A percentile compares a stretch with the other conserved stretches of the same genome.
Evolutionary conservation across 306 rosid genomes (phyloP).

Genomic region (Ormosia semicastrata): DNA sequence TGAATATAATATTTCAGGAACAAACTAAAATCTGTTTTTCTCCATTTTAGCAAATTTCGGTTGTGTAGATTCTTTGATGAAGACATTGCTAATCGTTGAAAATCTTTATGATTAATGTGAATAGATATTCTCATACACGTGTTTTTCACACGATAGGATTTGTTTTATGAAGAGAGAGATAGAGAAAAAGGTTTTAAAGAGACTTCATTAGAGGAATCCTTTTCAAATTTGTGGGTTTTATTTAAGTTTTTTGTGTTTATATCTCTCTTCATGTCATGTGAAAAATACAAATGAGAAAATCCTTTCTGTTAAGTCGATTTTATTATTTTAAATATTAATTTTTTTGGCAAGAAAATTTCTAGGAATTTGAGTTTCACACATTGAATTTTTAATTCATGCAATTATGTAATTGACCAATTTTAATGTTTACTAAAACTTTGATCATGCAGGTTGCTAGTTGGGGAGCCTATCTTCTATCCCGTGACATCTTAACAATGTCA

Average conservation of each 20-base stretch:
- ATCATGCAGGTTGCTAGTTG: constrained; percentile 73
- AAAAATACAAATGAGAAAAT: too few relatives aligned
- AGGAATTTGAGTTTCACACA: neutral
- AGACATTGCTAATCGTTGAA: too few relatives aligned
- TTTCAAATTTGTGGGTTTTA: too few relatives aligned
- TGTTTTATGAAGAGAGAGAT: too few relatives aligned
- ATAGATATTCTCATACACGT: neutral
- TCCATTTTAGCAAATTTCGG: too few relatives aligned
- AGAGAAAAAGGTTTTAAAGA: too few relatives aligned
- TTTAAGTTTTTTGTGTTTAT: neutral
- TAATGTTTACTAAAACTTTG: neutral
- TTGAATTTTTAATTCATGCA: neutral
- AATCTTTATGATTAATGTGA: neutral
- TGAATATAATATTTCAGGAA: too few relatives aligned
- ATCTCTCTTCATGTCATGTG: too few relatives aligned
- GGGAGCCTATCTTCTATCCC: constrained; percentile 74
- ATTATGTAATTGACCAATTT: neutral
- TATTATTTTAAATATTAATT: neutral
- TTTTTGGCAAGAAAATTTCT: neutral
- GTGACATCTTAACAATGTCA: constrained; percentile 58
- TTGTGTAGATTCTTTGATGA: too few relatives aligned
- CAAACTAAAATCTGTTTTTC: too few relatives aligned
- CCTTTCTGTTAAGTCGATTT: neutral
- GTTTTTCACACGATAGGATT: too few relatives aligned
- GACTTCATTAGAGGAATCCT: too few relatives aligned